Evolutionary conservation across 257 asterid species (phyloP).

Genomic region (Primulina tabacum): DNA sequence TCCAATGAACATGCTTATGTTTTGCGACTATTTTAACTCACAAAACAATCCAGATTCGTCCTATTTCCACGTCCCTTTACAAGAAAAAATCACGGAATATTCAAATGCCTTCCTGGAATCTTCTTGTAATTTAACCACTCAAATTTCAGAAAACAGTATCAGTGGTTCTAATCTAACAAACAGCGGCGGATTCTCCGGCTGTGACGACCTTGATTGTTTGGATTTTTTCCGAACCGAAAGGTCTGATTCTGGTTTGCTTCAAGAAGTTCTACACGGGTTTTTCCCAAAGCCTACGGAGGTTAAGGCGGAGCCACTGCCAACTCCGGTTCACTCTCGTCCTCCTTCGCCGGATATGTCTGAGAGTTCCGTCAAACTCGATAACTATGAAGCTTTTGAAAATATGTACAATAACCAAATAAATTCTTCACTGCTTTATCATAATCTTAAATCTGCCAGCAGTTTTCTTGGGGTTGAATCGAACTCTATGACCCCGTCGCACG

Average conservation of each 20-base stretch:
- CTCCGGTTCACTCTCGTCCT: background rate
- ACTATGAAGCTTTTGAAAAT: slow-evolving; percentile 1
- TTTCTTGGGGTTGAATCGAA: slow-evolving; percentile 24
- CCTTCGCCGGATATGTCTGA: background rate
- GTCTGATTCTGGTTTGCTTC: slow-evolving; percentile 42
- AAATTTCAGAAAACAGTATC: slow-evolving; percentile 26
- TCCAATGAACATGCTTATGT: slow-evolving; percentile 39
- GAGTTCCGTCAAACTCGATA: background rate
- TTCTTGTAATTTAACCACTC: slow-evolving; percentile 20
- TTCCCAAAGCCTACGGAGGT: slow-evolving; percentile 39
- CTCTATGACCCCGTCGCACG: slow-evolving; percentile 15
- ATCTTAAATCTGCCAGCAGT: background rate
- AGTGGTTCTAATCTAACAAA: background rate
- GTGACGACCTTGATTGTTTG: slow-evolving; percentile 16
- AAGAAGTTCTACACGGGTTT: slow-evolving; percentile 46
- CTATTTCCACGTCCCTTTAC: slow-evolving; percentile 18
- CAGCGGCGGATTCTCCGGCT: slow-evolving; percentile 21
- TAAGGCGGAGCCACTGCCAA: slow-evolving; percentile 19
- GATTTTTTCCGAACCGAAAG: slow-evolving; percentile 54
- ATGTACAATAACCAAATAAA: slow-evolving; percentile 15
- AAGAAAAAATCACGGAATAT: slow-evolving; percentile 25
- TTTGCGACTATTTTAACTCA: slow-evolving; percentile 39
- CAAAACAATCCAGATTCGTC: background rate
- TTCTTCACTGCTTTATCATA: slow-evolving; percentile 26
- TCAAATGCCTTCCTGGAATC: slow-evolving; percentile 23